Evolutionary conservation across 768 basidiomycete genomes (phyloP), one percentile per base, ranked within the genome.

Genomic region (Lactarius psammicola): DNA sequence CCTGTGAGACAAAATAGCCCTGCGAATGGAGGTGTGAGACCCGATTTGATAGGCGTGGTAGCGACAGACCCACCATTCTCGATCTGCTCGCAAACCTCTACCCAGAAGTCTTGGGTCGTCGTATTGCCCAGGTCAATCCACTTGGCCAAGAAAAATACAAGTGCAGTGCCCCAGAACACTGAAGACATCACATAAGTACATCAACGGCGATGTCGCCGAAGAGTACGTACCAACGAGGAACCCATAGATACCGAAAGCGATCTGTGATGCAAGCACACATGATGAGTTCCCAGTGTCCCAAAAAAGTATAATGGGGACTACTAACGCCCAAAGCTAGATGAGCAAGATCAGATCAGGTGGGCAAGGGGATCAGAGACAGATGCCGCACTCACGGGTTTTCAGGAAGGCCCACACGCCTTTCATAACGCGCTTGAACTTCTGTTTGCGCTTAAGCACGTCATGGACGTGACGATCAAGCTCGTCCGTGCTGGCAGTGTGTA

Each of bases 161-260:
- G 87, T 4, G 87, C 92, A 26, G 90, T 84, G 18, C 93, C 92
- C 92, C 92, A 95, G 71, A 95, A 94, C 0, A 88, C 92, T 84
- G 71, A 6, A 23, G 15, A 51, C 8, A 40, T 69, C 34, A 57
- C 69, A 51, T 63, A 51, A 56, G 42, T 53, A 56, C 30, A 40
- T 17, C 10, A 33, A 65, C 31, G 56, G 46, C 5, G 11, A 23
- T 26, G 11, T 44, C 34, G 26, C 13, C 17, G n/a, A 11, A 49
- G 30, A 67, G 15, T 36, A 64, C 83, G 63, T 69, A 86, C 87
- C 87, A 44, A 88, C 85, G 49, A 86, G 74, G 73, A 93, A 89
- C 0, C 90, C 91, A 76, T 93, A 94, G 11, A 94, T 84, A 8
- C 84, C 89, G 3, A 85, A 83, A 38, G 89, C 77, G 42, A 87